A percentile compares a stretch with the other conserved stretches of the same genome.
These are phyloP conservation scores for Trifolium pratense DNA, from an alignment of 306 rosid species.

Conservation along the genomic window DNA sequence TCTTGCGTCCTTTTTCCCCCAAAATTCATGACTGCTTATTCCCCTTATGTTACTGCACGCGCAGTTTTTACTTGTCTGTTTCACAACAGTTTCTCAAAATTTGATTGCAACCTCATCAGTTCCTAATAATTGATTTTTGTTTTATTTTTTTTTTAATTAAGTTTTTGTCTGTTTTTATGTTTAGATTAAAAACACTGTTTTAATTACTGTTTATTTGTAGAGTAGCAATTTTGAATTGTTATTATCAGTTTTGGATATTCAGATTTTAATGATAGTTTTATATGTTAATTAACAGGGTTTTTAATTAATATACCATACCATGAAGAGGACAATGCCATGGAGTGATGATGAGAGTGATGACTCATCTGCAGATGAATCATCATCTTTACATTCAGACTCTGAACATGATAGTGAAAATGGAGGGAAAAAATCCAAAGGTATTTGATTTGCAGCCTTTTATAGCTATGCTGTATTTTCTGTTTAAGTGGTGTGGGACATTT, in stretches of 20 bases:
- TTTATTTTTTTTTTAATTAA: background rate
- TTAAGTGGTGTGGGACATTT: background rate
- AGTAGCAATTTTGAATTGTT: constrained; percentile 30
- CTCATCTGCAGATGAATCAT: constrained; percentile 58
- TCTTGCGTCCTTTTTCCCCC: background rate
- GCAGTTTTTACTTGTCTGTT: constrained; percentile 12
- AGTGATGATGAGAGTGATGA: constrained; percentile 57
- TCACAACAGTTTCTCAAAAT: background rate
- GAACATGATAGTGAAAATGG: constrained; percentile 51
- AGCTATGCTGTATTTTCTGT: constrained; percentile 24
- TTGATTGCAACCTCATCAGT: background rate
- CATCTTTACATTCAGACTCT: constrained; percentile 56
- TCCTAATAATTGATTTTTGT: constrained; percentile 3
- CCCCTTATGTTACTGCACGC: constrained; percentile 19
- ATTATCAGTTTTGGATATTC: constrained; percentile 18
- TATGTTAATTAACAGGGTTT: constrained; percentile 35
- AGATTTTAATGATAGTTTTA: constrained; percentile 7
- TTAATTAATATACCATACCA: constrained; percentile 35
- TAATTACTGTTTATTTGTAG: constrained; percentile 26
- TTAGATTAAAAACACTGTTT: background rate
- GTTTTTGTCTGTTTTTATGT: background rate
- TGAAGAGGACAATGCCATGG: constrained; percentile 90
- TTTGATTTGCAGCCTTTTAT: constrained; percentile 24
- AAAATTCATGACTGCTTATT: constrained; percentile 20
- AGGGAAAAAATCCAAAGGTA: constrained; percentile 53